Conservation (phyloP, 768 basidiomycete genomes). For the Kwoniella sp. region DNA sequence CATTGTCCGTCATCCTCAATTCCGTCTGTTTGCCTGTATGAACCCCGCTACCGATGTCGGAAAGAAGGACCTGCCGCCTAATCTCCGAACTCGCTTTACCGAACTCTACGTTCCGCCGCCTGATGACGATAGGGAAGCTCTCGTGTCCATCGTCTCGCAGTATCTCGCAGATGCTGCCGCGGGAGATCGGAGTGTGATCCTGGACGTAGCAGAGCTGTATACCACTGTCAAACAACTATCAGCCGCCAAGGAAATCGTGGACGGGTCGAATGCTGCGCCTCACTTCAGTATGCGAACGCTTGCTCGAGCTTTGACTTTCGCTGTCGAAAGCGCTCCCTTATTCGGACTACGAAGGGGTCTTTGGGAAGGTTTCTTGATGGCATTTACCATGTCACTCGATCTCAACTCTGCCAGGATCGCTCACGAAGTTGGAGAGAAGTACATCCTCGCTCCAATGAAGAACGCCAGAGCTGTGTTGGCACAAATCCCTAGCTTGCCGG, state of each 20-base stretch:
- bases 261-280: constrained; percentile 85
- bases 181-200: constrained; percentile 77
- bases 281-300: constrained; percentile 98
- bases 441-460: constrained; percentile 71
- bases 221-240: constrained; percentile 70
- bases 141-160: constrained; percentile 77
- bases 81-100: constrained; percentile 85
- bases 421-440: constrained; percentile 64
- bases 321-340: constrained; percentile 68
- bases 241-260: constrained; percentile 72
- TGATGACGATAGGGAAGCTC: constrained; percentile 83
- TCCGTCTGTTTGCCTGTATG: constrained; percentile 98
- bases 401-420: constrained; percentile 64
- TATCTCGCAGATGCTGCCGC: constrained; percentile 81
- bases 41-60: constrained; percentile 98
- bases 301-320: constrained; percentile 81
- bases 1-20: constrained; percentile 85
- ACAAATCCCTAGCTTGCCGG: constrained; percentile 62
- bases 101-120: constrained; percentile 94
- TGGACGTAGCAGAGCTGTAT: constrained; percentile 91
- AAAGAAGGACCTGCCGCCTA: constrained; percentile 91
- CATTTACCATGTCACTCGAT: constrained; percentile 93
- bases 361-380: constrained; percentile 97
- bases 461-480: constrained; percentile 71
- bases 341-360: constrained; percentile 80